Evolutionary conservation across 768 basidiomycete species (phyloP).

Genomic region (Amylocystis lapponica): DNA sequence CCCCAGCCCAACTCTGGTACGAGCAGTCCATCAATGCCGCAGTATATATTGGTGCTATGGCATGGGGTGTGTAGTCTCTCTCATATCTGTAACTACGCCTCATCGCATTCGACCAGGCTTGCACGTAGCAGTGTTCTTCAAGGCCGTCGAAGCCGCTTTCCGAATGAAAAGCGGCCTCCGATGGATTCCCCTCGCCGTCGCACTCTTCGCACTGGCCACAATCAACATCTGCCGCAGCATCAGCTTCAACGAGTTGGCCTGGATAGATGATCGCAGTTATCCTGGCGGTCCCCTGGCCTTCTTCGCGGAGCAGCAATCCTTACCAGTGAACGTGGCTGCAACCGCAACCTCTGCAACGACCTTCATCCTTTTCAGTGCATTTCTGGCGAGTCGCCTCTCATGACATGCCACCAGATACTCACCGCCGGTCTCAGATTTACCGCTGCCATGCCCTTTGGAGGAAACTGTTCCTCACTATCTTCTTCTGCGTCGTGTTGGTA

Average conservation of each 20-base stretch:
- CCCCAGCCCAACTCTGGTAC: not conserved
- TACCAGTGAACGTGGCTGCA: not conserved
- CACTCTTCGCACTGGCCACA: not conserved
- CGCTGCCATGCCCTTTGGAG: constrained; percentile 2
- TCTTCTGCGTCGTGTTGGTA: not conserved
- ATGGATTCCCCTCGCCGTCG: not conserved
- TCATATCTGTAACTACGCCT: not conserved
- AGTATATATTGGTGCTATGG: constrained; percentile 4
- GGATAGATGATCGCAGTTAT: not conserved
- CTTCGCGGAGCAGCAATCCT: not conserved
- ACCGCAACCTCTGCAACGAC: not conserved
- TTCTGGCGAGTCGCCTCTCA: not conserved
- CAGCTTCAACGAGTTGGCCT: constrained; percentile 1
- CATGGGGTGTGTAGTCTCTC: not conserved
- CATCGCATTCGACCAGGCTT: not conserved
- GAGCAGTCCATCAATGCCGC: constrained; percentile 6
- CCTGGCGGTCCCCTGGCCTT: not conserved
- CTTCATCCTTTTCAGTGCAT: not conserved
- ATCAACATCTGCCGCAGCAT: constrained; percentile 4
- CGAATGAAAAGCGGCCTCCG: not conserved
- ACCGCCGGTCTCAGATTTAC: not conserved
- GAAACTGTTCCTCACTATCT: not conserved
- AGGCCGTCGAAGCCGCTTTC: not conserved
- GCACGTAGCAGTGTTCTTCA: not conserved
- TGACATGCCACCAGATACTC: not conserved